phyloP scores from a whole-genome alignment of 1,139 yeast species.

The Sugiyamaella novakii region DNA sequence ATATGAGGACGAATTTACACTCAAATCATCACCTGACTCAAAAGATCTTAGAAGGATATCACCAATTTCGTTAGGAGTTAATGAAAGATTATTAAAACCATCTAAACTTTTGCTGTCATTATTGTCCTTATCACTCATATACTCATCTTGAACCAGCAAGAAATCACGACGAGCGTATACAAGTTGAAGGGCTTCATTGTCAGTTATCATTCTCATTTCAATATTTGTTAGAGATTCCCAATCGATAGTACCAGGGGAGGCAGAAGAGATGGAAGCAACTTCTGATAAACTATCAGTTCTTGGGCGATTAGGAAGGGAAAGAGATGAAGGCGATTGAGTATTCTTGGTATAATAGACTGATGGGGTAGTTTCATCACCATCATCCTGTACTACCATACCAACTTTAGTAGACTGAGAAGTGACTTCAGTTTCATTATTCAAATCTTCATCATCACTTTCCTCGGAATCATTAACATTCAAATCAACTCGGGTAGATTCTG shows the following conservation, averaged over 20 bases:
- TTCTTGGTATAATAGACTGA: neutral
- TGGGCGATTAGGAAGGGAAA: neutral
- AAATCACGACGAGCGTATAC: slow-evolving; percentile 18
- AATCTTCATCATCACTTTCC: neutral
- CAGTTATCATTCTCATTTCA: slow-evolving; percentile 26
- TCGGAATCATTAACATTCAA: neutral
- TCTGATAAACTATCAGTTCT: slow-evolving; percentile 1
- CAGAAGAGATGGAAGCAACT: slow-evolving; percentile 1
- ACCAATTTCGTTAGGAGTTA: slow-evolving; percentile 6
- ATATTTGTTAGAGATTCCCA: slow-evolving; percentile 26
- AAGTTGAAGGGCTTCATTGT: slow-evolving; percentile 13
- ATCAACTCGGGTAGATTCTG: neutral
- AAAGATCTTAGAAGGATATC: slow-evolving; percentile 2
- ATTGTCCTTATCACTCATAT: slow-evolving; percentile 12
- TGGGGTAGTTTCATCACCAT: too few relatives aligned
- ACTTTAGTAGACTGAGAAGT: neutral
- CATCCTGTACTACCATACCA: too few relatives aligned
- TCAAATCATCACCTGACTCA: neutral
- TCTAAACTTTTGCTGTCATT: neutral
- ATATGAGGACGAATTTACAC: neutral
- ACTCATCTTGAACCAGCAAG: slow-evolving; percentile 21
- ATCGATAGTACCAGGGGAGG: slow-evolving; percentile 15
- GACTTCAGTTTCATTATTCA: neutral
- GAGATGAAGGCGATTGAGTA: neutral
- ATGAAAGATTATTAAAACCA: neutral